These are phyloP conservation scores for Corynespora cassiicola DNA, from an alignment of 2,329 filamentous ascomycete genomes.

Conservation along the genomic window DNA sequence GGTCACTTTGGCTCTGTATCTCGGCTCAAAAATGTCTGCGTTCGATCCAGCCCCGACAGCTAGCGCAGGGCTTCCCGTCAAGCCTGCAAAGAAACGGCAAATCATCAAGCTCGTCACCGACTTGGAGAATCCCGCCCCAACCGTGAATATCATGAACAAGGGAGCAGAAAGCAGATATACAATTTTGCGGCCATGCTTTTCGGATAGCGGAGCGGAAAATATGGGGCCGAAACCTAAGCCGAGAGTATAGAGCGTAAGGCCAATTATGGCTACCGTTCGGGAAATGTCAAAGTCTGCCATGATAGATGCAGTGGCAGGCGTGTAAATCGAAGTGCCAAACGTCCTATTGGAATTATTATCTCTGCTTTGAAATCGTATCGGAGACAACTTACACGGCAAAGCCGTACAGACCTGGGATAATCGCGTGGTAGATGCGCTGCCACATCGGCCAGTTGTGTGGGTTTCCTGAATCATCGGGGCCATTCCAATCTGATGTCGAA, in stretches of 20 bases:
- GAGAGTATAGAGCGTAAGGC: constrained; percentile 65
- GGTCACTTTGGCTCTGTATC: constrained; percentile 39
- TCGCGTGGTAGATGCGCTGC: constrained; percentile 39
- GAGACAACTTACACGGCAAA: constrained; percentile 42
- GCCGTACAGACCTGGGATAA: constrained; percentile 41
- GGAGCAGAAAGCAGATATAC: constrained; percentile 59
- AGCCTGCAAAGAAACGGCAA: constrained; percentile 73
- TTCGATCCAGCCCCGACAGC: constrained; percentile 52
- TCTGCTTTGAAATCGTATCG: too few species aligned
- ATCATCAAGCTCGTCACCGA: constrained; percentile 60
- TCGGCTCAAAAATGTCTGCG: constrained; percentile 47
- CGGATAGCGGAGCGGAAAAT: constrained; percentile 65
- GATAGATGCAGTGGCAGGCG: constrained; percentile 55
- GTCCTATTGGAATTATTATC: constrained; percentile 49
- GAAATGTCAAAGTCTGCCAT: constrained; percentile 62
- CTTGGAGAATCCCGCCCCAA: constrained; percentile 61
- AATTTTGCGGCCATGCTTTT: constrained; percentile 62
- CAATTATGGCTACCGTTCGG: constrained; percentile 64
- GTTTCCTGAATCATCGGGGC: constrained; percentile 43
- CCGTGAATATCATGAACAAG: constrained; percentile 61
- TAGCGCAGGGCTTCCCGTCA: constrained; percentile 68
- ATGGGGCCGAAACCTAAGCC: constrained; percentile 67
- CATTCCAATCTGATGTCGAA: constrained; percentile 40
- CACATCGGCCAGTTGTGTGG: constrained; percentile 47
- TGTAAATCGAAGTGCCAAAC: constrained; percentile 62